Base-by-base conservation (phyloP, 2,329 filamentous ascomycete species). In the Xylariales sp. region DNA sequence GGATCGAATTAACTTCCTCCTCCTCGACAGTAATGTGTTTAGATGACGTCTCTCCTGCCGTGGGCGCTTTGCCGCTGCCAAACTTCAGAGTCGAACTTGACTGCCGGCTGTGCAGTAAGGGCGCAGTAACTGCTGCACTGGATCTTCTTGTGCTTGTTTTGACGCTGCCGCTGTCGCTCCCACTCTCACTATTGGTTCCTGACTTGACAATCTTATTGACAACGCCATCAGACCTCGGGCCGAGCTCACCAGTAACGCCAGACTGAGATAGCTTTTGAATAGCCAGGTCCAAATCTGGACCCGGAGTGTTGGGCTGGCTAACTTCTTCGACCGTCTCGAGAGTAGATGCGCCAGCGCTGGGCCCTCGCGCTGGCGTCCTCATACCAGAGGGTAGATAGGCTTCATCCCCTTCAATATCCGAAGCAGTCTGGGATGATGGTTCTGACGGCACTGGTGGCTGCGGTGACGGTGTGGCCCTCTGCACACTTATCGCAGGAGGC, bases 1-100 rank as follows among this genome's bases (percentile, higher is more conserved):
- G 88, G 38, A 96, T 85, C 4, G 90, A 95, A 29, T 81, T 85
- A 25, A 98, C 93, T 1, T 90, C 95, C 62, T 98, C 93, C 0
- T 93, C 96, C 66, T 98, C 93, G 12, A 97, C 91, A 8, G 88
- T 97, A 89, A 98, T 96, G 52, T 88, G 93, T 55, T 85, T 81
- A 40, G 83, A 76, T 24, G 86, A 84, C n/a, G 81, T 82, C 56
- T 95, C 87, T 36, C 73, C 67, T 10, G 65, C 58, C 19, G 78
- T 69, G 57, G 90, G 88, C 23, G 77, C 72, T 55, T 89, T 87
- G 40, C 71, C 66, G n/a, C n/a, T n/a, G 36, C 69, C 68, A 28
- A 86, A 74, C 43, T 82, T 83, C 24, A 84, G 76, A 34, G 81
- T 79, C 44, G 74, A 61, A 50, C 75, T 81, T 7, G 87, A 88